These are phyloP conservation scores for Blepharisma stoltei DNA, from an alignment of 73 alveolate genomes.

Conservation along the genomic window DNA sequence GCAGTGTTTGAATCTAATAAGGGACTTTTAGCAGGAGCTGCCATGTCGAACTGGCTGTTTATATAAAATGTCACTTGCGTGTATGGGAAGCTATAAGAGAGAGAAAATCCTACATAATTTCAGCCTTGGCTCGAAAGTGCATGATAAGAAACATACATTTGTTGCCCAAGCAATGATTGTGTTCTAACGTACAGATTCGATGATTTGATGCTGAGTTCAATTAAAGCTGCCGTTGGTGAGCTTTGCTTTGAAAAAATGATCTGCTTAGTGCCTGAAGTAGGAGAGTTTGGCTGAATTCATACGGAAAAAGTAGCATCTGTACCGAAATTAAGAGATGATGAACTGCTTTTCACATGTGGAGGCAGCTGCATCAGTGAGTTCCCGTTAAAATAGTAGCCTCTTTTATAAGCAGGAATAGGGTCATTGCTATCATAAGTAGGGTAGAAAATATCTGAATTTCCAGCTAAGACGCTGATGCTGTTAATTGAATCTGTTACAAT, in stretches of 20 bases:
- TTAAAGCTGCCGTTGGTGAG: background rate
- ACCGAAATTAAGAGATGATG: background rate
- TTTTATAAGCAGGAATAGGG: background rate
- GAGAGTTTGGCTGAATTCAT: background rate
- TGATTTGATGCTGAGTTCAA: background rate
- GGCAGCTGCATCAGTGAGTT: background rate
- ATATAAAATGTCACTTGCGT: slow-evolving; percentile 4
- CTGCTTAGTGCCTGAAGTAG: background rate
- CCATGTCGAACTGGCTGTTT: background rate
- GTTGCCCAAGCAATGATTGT: background rate
- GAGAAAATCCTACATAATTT: background rate
- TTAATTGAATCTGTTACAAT: background rate
- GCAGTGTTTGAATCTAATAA: background rate
- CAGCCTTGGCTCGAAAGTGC: background rate
- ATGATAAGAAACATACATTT: background rate
- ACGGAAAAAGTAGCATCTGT: slow-evolving; percentile 1
- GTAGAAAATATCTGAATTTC: slow-evolving; percentile 9
- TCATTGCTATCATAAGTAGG: slow-evolving; percentile 21
- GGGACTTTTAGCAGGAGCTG: background rate
- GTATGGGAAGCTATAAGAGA: background rate
- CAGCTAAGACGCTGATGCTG: background rate
- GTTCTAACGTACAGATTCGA: background rate
- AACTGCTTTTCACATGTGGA: background rate
- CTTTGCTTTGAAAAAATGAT: background rate
- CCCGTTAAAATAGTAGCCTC: slow-evolving; percentile 13